These are phyloP conservation scores for Acrocalymma vagum DNA, from an alignment of 2,329 filamentous ascomycete genomes.

Conservation along the genomic window DNA sequence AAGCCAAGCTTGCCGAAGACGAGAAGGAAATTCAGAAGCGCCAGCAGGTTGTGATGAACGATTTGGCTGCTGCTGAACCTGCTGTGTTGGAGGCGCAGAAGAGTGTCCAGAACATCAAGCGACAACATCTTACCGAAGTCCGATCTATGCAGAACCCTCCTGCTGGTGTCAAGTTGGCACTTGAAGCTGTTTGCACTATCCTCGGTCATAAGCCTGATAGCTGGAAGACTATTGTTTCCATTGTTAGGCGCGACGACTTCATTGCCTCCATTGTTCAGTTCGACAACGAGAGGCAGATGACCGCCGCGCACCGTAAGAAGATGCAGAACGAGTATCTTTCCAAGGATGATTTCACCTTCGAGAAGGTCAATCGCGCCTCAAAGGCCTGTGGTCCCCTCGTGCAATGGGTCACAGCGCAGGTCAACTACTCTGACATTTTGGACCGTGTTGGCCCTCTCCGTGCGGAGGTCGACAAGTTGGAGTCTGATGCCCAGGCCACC, in stretches of 20 bases:
- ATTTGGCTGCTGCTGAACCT: constrained; percentile 90
- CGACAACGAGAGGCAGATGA: constrained; percentile 96
- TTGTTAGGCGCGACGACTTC: constrained; percentile 93
- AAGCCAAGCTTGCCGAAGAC: constrained; percentile 85
- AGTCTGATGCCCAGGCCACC: constrained; percentile 88
- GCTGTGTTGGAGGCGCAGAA: constrained; percentile 92
- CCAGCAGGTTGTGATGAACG: constrained; percentile 83
- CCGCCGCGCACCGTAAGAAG: constrained; percentile 77
- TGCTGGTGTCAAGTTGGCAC: constrained; percentile 85
- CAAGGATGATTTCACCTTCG: constrained; percentile 94
- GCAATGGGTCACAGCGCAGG: constrained; percentile 96
- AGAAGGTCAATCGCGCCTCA: constrained; percentile 93
- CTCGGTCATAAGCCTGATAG: constrained; percentile 88
- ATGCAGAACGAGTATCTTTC: constrained; percentile 94
- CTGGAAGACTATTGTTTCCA: constrained; percentile 90
- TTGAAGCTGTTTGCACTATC: constrained; percentile 96
- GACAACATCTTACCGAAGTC: constrained; percentile 95
- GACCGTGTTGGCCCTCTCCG: constrained; percentile 92
- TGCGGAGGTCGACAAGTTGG: constrained; percentile 85
- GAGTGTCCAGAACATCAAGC: constrained; percentile 98
- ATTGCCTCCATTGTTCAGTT: constrained; percentile 98
- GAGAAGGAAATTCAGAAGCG: constrained; percentile 86
- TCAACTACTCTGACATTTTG: constrained; percentile 96
- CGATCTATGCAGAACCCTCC: constrained; percentile 96
- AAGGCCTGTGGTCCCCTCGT: constrained; percentile 97